Conservation (phyloP, 202 grass and related monocot genomes). For the Sporobolus alterniflorus region DNA sequence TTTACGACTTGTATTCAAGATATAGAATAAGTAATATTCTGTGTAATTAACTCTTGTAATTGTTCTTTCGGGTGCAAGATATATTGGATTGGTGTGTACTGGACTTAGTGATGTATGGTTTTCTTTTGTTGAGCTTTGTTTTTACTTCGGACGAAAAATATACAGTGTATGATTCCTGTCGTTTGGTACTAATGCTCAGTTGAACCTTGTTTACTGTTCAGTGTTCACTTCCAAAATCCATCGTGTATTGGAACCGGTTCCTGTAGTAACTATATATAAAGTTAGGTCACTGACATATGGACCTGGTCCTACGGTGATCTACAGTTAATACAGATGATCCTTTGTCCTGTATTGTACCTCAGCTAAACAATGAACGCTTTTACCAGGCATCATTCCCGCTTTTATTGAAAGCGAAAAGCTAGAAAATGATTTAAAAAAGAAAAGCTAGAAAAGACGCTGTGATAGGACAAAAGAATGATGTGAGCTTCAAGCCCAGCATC, state of each 20-base stretch:
- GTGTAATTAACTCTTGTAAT: constrained; percentile 69
- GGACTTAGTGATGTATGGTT: constrained; percentile 16
- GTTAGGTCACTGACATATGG: too few relatives aligned
- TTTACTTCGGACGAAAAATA: background rate
- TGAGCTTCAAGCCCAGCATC: constrained; percentile 46
- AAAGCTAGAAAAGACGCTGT: background rate
- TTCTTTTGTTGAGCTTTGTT: background rate
- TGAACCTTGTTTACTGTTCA: background rate
- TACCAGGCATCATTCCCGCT: too few relatives aligned
- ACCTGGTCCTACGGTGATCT: too few relatives aligned
- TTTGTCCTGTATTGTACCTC: too few relatives aligned
- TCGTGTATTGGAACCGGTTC: background rate
- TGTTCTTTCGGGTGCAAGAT: constrained; percentile 13
- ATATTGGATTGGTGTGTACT: constrained; percentile 49
- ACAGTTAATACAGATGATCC: too few relatives aligned
- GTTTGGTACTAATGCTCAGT: background rate
- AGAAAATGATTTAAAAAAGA: too few relatives aligned
- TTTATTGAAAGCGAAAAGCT: too few relatives aligned
- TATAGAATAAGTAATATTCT: constrained; percentile 85
- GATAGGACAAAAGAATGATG: background rate
- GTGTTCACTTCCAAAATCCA: background rate
- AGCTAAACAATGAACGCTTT: too few relatives aligned
- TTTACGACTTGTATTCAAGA: constrained; percentile 68
- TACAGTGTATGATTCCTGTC: background rate
- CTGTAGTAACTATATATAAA: too few relatives aligned